A percentile compares a stretch with the other conserved stretches of the same genome.
phyloP scores from a whole-genome alignment of 1,284 basidiomycete species.

The Cutaneotrichosporon sp. region DNA sequence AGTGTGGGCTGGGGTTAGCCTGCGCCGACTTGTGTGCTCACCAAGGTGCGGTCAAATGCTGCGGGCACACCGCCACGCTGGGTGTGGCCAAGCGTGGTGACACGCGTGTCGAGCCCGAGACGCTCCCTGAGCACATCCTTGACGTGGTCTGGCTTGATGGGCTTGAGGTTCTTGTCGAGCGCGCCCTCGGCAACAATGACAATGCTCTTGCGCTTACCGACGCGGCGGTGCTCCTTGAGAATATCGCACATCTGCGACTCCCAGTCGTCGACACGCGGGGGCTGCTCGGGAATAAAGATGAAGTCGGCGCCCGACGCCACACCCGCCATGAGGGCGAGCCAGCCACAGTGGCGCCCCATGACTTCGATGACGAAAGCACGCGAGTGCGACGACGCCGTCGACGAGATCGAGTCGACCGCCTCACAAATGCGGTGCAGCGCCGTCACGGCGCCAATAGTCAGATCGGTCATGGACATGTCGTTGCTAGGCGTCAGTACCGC shows the following conservation, averaged over 20 bases:
- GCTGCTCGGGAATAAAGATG: conserved; percentile 92
- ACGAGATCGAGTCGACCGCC: conserved; percentile 95
- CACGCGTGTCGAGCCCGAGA: conserved; percentile 87
- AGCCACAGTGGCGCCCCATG: conserved; percentile 98
- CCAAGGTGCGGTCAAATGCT: conserved; percentile 86
- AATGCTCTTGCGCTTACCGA: conserved; percentile 96
- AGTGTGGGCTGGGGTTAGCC: conserved; percentile 66
- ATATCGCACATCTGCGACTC: conserved; percentile 86
- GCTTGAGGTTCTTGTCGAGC: conserved; percentile 76
- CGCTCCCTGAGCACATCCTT: conserved; percentile 81
- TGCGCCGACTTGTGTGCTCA: conserved; percentile 42
- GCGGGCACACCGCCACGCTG: conserved; percentile 92
- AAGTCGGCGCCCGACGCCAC: conserved; percentile 94
- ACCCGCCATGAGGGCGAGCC: conserved; percentile 89
- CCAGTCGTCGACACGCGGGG: conserved; percentile 75
- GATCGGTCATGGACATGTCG: conserved; percentile 95
- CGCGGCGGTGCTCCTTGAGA: conserved; percentile 79
- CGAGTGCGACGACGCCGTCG: conserved; percentile 91
- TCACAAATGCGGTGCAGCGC: conserved; percentile 96
- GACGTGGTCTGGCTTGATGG: conserved; percentile 84
- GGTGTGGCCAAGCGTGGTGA: conserved; percentile 97
- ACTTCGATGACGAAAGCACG: conserved; percentile 98
- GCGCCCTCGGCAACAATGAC: conserved; percentile 98
- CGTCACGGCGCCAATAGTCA: conserved; percentile 94
- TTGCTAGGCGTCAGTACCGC: conserved; percentile 53